Evolutionary conservation across 2,329 filamentous ascomycete genomes (phyloP).

Genomic region (Diatrype stigma): DNA sequence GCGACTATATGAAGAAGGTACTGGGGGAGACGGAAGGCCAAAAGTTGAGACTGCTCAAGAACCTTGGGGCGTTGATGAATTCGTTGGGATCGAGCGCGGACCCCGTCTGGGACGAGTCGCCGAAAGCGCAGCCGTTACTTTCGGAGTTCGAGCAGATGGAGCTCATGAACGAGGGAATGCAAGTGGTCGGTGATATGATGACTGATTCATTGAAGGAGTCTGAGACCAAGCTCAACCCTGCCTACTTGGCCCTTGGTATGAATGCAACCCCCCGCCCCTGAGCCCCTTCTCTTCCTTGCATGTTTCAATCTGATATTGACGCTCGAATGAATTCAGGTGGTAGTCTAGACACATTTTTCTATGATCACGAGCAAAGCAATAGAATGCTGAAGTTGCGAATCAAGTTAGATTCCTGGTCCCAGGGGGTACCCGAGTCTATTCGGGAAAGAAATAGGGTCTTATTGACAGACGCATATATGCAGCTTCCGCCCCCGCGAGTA

Average conservation of each 20-base stretch:
- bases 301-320: background rate
- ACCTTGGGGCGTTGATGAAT: constrained; percentile 9
- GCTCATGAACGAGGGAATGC: background rate
- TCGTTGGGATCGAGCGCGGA: constrained; percentile 11
- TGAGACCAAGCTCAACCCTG: too few relatives aligned
- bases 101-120: constrained; percentile 9
- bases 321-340: constrained; percentile 14
- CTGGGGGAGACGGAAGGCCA: constrained; percentile 6
- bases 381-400: constrained; percentile 25
- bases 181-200: background rate
- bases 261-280: too few relatives aligned
- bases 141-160: constrained; percentile 2
- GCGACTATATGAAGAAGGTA: constrained; percentile 10
- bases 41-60: constrained; percentile 5
- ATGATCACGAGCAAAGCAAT: constrained; percentile 20
- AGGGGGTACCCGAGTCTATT: constrained; percentile 23
- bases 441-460: constrained; percentile 21
- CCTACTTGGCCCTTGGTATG: constrained; percentile 14
- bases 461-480: constrained; percentile 20
- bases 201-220: background rate
- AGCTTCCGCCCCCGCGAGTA: constrained; percentile 20
- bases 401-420: constrained; percentile 27
- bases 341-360: constrained; percentile 10
- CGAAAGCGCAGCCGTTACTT: background rate
- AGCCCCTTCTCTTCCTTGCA: background rate